These are phyloP conservation scores for Dendrothele bispora DNA, from an alignment of 768 basidiomycete species.

Conservation along the genomic window DNA sequence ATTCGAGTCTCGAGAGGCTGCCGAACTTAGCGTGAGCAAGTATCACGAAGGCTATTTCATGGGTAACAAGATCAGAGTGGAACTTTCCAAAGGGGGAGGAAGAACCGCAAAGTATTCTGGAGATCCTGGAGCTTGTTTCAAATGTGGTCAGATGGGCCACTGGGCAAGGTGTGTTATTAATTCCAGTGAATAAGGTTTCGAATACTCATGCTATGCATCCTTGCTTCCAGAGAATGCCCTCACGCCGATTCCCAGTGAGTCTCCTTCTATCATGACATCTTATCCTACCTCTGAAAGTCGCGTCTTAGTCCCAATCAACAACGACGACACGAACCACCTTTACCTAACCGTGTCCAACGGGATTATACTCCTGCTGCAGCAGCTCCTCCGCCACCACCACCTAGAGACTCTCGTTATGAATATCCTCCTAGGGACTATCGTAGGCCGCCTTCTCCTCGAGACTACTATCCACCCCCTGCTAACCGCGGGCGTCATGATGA, in stretches of 20 bases:
- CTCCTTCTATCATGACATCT: neutral
- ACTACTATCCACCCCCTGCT: constrained; percentile 54
- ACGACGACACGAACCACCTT: constrained; percentile 48
- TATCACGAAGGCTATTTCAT: constrained; percentile 90
- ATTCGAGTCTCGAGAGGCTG: constrained; percentile 79
- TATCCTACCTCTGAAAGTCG: constrained; percentile 10
- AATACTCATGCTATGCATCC: constrained; percentile 1
- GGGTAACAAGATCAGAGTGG: constrained; percentile 91
- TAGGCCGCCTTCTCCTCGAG: constrained; percentile 61
- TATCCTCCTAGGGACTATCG: constrained; percentile 65
- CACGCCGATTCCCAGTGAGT: constrained; percentile 56
- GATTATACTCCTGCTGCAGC: constrained; percentile 48
- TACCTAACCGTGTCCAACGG: constrained; percentile 61
- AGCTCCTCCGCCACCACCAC: constrained; percentile 35
- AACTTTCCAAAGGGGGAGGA: constrained; percentile 82
- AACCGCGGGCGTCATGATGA: constrained; percentile 70
- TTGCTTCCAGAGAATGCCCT: constrained; percentile 64
- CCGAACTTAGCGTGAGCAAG: constrained; percentile 84
- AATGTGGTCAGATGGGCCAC: constrained; percentile 82
- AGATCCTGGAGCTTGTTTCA: constrained; percentile 89
- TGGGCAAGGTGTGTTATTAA: constrained; percentile 73
- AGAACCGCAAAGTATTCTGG: constrained; percentile 77
- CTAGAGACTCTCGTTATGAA: constrained; percentile 58
- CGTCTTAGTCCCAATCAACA: constrained; percentile 37
- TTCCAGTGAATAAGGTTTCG: constrained; percentile 1